Conservation (phyloP, 2,329 filamentous ascomycete genomes). For the Gremmenia infestans region DNA sequence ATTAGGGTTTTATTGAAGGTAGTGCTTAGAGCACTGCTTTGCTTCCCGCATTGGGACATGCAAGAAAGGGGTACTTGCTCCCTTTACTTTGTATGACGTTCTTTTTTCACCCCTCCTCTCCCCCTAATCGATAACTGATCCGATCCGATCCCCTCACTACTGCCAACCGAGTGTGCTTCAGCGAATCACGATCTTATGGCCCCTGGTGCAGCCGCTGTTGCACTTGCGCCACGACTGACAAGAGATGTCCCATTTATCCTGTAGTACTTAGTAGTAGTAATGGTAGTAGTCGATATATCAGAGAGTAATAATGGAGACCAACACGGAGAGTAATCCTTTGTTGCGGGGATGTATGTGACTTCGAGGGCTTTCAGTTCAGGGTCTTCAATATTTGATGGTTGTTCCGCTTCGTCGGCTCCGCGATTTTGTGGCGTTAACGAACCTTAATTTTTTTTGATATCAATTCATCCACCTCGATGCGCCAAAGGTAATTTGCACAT, state of each 20-base stretch:
- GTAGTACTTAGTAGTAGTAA: neutral
- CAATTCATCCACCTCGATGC: neutral
- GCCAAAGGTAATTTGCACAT: neutral
- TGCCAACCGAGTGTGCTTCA: neutral
- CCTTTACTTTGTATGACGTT: constrained; percentile 12
- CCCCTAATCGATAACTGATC: constrained; percentile 21
- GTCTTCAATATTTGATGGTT: neutral
- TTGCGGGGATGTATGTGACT: neutral
- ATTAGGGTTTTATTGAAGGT: constrained; percentile 19
- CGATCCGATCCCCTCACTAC: constrained; percentile 15
- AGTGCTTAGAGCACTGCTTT: neutral
- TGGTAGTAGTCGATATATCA: too few relatives aligned
- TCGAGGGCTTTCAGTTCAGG: too few relatives aligned
- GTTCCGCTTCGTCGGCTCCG: neutral
- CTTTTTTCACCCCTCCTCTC: constrained; percentile 4
- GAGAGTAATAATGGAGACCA: neutral
- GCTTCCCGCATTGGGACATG: constrained; percentile 4
- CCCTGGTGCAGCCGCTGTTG: constrained; percentile 8
- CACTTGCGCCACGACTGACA: constrained; percentile 7
- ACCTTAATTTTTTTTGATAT: constrained; percentile 1
- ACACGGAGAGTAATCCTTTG: neutral
- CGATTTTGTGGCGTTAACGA: neutral
- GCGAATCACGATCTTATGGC: constrained; percentile 1
- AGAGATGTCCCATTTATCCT: constrained; percentile 3
- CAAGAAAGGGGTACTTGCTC: constrained; percentile 1